A percentile compares a stretch with the other conserved stretches of the same genome.
Conservation (phyloP, 2,329 filamentous ascomycete species). For the Cladosporium sp. region DNA sequence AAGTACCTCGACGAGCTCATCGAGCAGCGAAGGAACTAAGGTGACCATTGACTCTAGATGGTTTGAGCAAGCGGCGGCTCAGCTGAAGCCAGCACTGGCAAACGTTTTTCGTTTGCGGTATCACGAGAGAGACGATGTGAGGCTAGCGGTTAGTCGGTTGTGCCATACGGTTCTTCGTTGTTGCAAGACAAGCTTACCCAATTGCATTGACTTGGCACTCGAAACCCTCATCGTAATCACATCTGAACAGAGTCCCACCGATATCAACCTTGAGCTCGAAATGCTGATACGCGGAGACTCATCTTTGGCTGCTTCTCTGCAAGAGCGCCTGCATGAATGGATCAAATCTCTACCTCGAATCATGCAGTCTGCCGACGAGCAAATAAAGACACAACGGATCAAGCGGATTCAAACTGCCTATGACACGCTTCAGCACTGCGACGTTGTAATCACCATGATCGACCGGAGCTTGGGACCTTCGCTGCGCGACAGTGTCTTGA, state of each 20-base stretch:
- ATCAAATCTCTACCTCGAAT: slow-evolving; percentile 71
- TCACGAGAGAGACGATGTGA: slow-evolving; percentile 66
- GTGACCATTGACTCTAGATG: neutral
- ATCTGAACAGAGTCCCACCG: slow-evolving; percentile 42
- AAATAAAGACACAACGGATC: slow-evolving; percentile 66
- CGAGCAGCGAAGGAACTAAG: neutral
- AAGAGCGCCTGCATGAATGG: slow-evolving; percentile 73
- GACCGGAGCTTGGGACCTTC: slow-evolving; percentile 63
- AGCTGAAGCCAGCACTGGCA: slow-evolving; percentile 77
- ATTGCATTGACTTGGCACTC: slow-evolving; percentile 66
- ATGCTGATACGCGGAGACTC: slow-evolving; percentile 60
- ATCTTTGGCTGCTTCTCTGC: slow-evolving; percentile 59
- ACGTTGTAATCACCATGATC: slow-evolving; percentile 61
- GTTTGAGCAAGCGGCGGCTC: slow-evolving; percentile 54
- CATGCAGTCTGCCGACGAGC: slow-evolving; percentile 80
- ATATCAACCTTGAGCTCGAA: slow-evolving; percentile 41
- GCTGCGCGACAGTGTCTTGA: slow-evolving; percentile 67
- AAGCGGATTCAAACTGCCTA: slow-evolving; percentile 72
- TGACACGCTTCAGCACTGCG: slow-evolving; percentile 58
- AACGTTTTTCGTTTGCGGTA: slow-evolving; percentile 70
- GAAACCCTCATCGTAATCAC: slow-evolving; percentile 75
- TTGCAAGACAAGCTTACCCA: slow-evolving; percentile 66
- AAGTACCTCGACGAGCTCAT: slow-evolving; percentile 8
- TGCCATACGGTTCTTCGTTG: slow-evolving; percentile 74
- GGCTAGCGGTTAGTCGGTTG: slow-evolving; percentile 60